Evolutionary conservation across 2,329 filamentous ascomycete species (phyloP).

Genomic region (Sordariomycetes sp.): DNA sequence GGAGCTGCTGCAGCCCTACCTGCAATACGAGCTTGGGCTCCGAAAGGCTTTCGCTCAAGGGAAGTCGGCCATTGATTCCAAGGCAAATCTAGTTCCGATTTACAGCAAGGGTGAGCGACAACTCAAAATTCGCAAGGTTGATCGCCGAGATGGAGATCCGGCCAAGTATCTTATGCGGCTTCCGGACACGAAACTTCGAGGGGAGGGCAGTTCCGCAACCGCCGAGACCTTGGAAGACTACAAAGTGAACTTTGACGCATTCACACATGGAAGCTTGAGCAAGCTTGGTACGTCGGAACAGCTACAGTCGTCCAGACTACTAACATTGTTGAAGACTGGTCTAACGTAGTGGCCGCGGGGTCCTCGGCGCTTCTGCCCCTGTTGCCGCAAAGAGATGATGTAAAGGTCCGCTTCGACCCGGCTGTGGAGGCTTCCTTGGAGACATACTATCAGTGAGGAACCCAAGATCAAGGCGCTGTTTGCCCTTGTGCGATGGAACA

Average conservation of each 20-base stretch:
- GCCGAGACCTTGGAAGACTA: constrained; percentile 57
- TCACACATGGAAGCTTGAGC: constrained; percentile 54
- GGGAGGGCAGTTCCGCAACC: constrained; percentile 49
- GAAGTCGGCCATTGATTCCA: constrained; percentile 30
- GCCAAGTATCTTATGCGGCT: constrained; percentile 56
- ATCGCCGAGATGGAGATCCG: constrained; percentile 39
- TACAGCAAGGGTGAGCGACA: constrained; percentile 33
- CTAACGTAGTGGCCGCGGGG: constrained; percentile 66
- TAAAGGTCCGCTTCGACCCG: constrained; percentile 44
- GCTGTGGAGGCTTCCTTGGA: constrained; percentile 28
- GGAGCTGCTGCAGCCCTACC: constrained; percentile 49
- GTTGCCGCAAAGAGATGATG: constrained; percentile 28
- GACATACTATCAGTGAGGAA: constrained; percentile 69
- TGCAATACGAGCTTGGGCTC: constrained; percentile 50
- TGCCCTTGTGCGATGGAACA: constrained; percentile 21
- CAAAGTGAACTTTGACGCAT: constrained; percentile 62
- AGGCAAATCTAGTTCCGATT: constrained; percentile 45
- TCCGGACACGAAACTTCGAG: constrained; percentile 41
- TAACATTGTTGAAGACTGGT: constrained; percentile 41
- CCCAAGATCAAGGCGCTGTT: too few species aligned
- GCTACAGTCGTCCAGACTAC: too few species aligned
- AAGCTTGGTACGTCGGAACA: neutral
- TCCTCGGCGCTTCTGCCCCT: constrained; percentile 60
- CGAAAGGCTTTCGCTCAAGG: constrained; percentile 55
- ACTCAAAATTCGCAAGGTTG: constrained; percentile 42